These are phyloP conservation scores for Penicillium fimorum DNA, from an alignment of 495 filamentous ascomycete genomes.

Conservation along the genomic window DNA sequence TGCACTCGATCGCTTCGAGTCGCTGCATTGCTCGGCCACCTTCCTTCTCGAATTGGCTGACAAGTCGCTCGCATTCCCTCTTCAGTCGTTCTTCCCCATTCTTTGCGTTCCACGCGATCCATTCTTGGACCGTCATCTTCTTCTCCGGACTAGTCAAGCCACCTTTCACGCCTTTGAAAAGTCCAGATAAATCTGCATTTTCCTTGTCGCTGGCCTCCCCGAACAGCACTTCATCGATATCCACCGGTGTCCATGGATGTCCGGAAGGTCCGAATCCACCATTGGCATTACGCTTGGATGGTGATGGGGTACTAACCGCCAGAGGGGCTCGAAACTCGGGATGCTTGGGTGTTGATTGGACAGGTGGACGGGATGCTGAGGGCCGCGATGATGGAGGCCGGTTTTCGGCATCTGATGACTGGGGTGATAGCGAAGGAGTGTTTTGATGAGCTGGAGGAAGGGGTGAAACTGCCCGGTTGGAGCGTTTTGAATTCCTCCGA, in stretches of 20 bases:
- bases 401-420: constrained; percentile 81
- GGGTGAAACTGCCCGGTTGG: constrained; percentile 32
- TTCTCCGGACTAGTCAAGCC: constrained; percentile 76
- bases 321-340: constrained; percentile 47
- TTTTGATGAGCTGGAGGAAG: constrained; percentile 29
- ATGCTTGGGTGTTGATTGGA: constrained; percentile 42
- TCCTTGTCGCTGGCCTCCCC: constrained; percentile 51
- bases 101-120: constrained; percentile 79
- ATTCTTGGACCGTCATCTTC: constrained; percentile 89
- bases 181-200: constrained; percentile 48
- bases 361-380: constrained; percentile 34
- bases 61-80: constrained; percentile 75
- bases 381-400: constrained; percentile 65
- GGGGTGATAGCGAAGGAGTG: constrained; percentile 62
- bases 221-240: constrained; percentile 62
- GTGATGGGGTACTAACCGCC: constrained; percentile 60
- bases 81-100: constrained; percentile 75
- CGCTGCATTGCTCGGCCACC: constrained; percentile 71
- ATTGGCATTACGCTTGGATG: constrained; percentile 61
- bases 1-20: constrained; percentile 70
- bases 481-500: constrained; percentile 10
- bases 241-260: constrained; percentile 68
- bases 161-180: constrained; percentile 47
- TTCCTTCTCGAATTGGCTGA: constrained; percentile 77
- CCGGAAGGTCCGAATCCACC: constrained; percentile 55